Conservation (phyloP, 192 early-diverging fungal genomes). For the Backusella macrospora region DNA sequence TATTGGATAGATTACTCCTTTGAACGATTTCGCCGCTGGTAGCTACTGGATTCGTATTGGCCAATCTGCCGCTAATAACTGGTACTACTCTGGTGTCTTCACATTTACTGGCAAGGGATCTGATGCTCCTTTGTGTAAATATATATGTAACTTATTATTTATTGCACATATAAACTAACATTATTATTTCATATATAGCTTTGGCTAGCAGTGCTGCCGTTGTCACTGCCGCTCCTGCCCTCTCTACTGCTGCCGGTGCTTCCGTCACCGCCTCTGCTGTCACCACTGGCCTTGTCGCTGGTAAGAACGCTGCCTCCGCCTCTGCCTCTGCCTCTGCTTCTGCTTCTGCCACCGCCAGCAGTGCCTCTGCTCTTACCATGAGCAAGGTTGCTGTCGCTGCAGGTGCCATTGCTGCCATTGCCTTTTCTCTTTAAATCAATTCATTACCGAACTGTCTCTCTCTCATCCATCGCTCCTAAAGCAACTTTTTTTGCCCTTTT, state of each 20-base stretch:
- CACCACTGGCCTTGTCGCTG: slow-evolving; percentile 1
- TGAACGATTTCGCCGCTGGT: slow-evolving; percentile 34
- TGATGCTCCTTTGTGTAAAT: slow-evolving; percentile 30
- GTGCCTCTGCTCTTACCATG: slow-evolving; percentile 15
- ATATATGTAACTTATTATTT: too few species aligned
- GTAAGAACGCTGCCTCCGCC: slow-evolving; percentile 3
- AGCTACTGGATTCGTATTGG: slow-evolving; percentile 42
- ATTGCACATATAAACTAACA: too few species aligned
- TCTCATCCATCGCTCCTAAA: slow-evolving; percentile 7
- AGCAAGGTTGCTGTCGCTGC: slow-evolving; percentile 19
- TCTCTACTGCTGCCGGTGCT: slow-evolving; percentile 16
- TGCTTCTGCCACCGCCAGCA: not conserved
- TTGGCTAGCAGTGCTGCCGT: slow-evolving; percentile 11
- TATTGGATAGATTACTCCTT: slow-evolving; percentile 19
- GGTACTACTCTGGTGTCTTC: slow-evolving; percentile 42
- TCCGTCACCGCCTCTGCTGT: not conserved
- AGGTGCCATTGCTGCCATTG: slow-evolving; percentile 32
- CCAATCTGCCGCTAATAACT: slow-evolving; percentile 22
- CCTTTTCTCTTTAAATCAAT: slow-evolving; percentile 19
- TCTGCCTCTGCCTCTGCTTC: not conserved
- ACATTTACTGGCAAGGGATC: slow-evolving; percentile 35
- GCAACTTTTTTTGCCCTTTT: slow-evolving; percentile 11
- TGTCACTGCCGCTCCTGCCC: not conserved
- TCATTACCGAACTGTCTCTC: not conserved
- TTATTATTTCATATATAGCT: not conserved